A percentile compares a stretch with the other conserved stretches of the same genome.
phyloP scores from a whole-genome alignment of 495 filamentous ascomycete genomes.

The Penicillium lividum region DNA sequence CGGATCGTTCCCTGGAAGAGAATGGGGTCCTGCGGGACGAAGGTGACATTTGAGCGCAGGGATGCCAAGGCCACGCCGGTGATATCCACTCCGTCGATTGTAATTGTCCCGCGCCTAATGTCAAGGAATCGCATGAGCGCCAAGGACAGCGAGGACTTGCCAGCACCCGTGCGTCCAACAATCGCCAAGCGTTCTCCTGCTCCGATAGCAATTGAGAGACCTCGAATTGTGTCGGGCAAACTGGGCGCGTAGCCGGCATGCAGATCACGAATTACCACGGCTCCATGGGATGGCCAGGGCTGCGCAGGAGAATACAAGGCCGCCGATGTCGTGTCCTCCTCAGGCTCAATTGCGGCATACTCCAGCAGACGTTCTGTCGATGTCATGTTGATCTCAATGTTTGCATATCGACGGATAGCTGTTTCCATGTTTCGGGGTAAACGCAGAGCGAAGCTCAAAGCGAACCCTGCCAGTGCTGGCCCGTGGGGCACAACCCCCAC shows the following conservation, averaged over 20 bases:
- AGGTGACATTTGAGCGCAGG: neutral
- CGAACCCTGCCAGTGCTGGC: too few relatives aligned
- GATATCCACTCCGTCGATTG: neutral
- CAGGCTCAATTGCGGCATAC: too few relatives aligned
- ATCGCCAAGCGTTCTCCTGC: neutral
- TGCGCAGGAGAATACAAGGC: too few relatives aligned
- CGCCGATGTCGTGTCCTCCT: too few relatives aligned
- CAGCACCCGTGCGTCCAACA: conserved; percentile 3
- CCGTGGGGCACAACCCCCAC: too few relatives aligned
- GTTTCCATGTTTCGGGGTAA: too few relatives aligned
- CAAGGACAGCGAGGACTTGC: neutral
- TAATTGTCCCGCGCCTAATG: neutral
- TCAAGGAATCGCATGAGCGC: neutral
- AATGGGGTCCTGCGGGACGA: neutral
- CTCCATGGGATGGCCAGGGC: neutral
- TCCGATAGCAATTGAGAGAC: neutral
- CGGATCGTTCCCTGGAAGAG: neutral
- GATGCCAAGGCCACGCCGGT: neutral
- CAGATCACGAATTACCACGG: neutral
- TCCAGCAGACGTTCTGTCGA: too few relatives aligned
- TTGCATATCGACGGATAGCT: too few relatives aligned
- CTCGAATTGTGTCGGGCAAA: neutral
- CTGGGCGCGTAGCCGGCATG: neutral
- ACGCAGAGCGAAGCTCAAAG: too few relatives aligned
- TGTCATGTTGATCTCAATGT: too few relatives aligned